Conservation (phyloP, 164 flowering plant species). For the Annona cherimola region DNA sequence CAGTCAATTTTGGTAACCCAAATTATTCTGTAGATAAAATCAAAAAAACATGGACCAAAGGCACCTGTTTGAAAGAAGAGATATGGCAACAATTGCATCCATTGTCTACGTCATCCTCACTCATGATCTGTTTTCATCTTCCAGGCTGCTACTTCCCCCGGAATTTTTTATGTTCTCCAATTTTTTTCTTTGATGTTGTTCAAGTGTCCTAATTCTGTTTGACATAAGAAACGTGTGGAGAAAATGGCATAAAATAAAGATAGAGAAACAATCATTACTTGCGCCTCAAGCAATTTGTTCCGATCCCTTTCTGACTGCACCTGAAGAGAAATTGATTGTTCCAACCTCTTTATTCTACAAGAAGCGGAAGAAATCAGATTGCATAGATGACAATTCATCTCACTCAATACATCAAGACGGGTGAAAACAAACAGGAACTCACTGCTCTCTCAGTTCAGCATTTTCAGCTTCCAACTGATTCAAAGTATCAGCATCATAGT, state of each 20-base stretch:
- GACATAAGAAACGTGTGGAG: background rate
- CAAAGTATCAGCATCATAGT: slow-evolving; percentile 11
- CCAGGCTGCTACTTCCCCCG: no score
- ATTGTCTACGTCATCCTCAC: no score
- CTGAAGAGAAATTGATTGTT: slow-evolving; percentile 28
- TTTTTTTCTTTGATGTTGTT: no score
- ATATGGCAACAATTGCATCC: no score
- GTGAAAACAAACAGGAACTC: no score
- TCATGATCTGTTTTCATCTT: no score
- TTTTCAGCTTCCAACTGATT: slow-evolving; percentile 47
- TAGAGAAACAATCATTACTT: slow-evolving; percentile 28
- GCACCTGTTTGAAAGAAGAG: no score
- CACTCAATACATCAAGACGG: background rate
- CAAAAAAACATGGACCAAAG: no score
- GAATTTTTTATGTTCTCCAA: no score
- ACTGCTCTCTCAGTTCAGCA: slow-evolving; percentile 3
- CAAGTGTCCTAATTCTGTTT: no score
- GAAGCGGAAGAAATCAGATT: background rate
- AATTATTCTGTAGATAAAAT: no score
- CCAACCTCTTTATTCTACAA: slow-evolving; percentile 41
- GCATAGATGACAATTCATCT: slow-evolving; percentile 10
- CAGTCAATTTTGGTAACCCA: no score
- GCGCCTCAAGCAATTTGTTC: slow-evolving; percentile 36
- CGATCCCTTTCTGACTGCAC: slow-evolving; percentile 42
- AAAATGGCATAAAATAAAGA: background rate